A percentile compares a stretch with the other conserved stretches of the same genome.
These are phyloP conservation scores for Nemania sp. DNA, from an alignment of 2,329 filamentous ascomycete genomes.

Conservation along the genomic window DNA sequence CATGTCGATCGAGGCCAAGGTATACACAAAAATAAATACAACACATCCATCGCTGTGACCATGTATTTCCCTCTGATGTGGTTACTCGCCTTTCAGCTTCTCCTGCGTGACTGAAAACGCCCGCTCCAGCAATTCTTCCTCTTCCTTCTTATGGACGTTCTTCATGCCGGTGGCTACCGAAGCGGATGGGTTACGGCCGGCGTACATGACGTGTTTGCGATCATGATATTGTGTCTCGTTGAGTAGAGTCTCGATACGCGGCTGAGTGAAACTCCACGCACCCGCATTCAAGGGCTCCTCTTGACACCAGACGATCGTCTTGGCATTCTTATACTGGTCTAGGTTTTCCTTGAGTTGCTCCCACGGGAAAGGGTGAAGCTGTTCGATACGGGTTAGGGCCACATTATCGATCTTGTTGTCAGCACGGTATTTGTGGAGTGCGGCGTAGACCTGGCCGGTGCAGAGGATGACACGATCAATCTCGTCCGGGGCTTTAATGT, in stretches of 20 bases:
- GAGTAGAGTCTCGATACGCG: slow-evolving; percentile 92
- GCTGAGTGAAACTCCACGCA: slow-evolving; percentile 96
- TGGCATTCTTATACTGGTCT: slow-evolving; percentile 94
- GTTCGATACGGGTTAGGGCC: slow-evolving; percentile 93
- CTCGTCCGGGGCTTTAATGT: slow-evolving; percentile 78
- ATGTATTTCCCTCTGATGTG: slow-evolving; percentile 19
- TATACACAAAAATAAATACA: slow-evolving; percentile 41
- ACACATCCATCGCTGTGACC: slow-evolving; percentile 25
- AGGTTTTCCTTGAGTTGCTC: slow-evolving; percentile 95
- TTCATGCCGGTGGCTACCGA: slow-evolving; percentile 94
- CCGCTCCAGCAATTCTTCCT: slow-evolving; percentile 76
- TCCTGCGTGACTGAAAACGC: slow-evolving; percentile 69
- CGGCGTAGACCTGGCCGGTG: slow-evolving; percentile 90
- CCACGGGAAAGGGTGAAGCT: slow-evolving; percentile 99
- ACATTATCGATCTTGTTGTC: slow-evolving; percentile 86
- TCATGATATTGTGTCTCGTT: slow-evolving; percentile 93
- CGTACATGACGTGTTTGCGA: slow-evolving; percentile 95
- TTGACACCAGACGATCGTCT: slow-evolving; percentile 96
- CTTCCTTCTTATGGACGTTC: slow-evolving; percentile 86
- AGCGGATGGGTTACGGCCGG: slow-evolving; percentile 89
- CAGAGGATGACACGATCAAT: slow-evolving; percentile 95
- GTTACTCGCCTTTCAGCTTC: slow-evolving; percentile 70
- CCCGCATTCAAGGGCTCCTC: slow-evolving; percentile 98
- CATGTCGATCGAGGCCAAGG: slow-evolving; percentile 34
- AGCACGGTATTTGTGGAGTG: slow-evolving; percentile 87